Evolutionary conservation across 805 yeast species (phyloP), one percentile per base, ranked within the genome.

Genomic region (Jamesozyma jinghongensis): DNA sequence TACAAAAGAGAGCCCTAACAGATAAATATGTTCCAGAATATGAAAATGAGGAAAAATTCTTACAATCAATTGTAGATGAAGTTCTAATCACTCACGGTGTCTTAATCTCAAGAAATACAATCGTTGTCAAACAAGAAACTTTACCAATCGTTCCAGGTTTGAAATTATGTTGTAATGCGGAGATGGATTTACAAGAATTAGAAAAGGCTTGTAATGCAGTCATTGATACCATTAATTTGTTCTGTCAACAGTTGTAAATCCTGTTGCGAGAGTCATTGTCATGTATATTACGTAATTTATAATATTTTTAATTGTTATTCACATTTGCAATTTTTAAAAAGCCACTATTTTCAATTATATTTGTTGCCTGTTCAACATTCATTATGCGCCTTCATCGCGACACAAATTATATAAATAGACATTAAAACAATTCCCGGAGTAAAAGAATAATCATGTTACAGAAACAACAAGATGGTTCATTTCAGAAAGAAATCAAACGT

Each of bases 111-210:
- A 76, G 95, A 53, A 68, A 78, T 20, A 77, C 76, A 42, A 69
- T 69, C 43, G 71, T 86, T 11, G 66, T 80, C 40, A 79, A 75
- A 49, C 94, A 81, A 55, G 97, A 87, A 57, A 65, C 77, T 38
- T 67, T 83, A 45, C 86, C 92, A 8, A 62, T 79, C 33, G 70
- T 74, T 37, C 85, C 85, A 34, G 75, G 77, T 43, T 61, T 83
- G 49, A 68, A 74, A 41, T 53, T 82, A 19, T 65, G 67, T 46
- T 54, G 75, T 31, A 74, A 73, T 42, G 66, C 71, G 8, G 71
- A 67, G 3, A 62, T 77, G 51, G 56, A 67, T 13, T 61, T 57
- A 31, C 51, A 59, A 13, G 83, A 79, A 42, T 46, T 77, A 32
- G 59, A 54, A 40, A 50, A 57, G 16, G 71, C 76, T 7, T 71